phyloP scores from a whole-genome alignment of 192 early-diverging fungal genomes.

The Powellomyces hirtus region DNA sequence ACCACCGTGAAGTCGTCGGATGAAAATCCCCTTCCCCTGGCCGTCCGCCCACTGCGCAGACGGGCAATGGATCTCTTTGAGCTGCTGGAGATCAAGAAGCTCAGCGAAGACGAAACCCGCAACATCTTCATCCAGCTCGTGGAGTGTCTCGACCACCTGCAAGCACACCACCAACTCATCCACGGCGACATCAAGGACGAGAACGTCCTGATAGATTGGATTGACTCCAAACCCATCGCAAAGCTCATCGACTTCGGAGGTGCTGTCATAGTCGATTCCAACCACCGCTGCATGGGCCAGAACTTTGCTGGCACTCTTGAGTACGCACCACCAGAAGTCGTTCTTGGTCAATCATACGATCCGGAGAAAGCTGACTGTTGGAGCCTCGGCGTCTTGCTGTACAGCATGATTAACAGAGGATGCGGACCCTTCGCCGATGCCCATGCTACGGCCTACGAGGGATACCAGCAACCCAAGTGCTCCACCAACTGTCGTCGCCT shows the following conservation, averaged over 20 bases:
- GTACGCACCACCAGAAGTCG: constrained; percentile 68
- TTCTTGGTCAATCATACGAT: constrained; percentile 49
- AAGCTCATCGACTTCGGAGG: constrained; percentile 73
- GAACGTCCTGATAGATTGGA: constrained; percentile 63
- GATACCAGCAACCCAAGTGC: constrained; percentile 41
- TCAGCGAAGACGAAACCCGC: constrained; percentile 54
- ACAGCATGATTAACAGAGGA: constrained; percentile 60
- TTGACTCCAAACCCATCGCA: constrained; percentile 39
- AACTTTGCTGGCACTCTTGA: constrained; percentile 64
- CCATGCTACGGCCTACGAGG: constrained; percentile 48
- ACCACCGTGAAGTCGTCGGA: constrained; percentile 9
- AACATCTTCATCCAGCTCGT: constrained; percentile 61
- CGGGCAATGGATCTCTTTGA: constrained; percentile 68
- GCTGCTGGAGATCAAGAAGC: constrained; percentile 49
- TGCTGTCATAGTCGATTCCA: constrained; percentile 29
- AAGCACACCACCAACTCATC: constrained; percentile 47
- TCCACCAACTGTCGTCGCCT: constrained; percentile 52
- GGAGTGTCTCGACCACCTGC: constrained; percentile 46
- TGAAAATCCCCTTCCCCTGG: constrained; percentile 10
- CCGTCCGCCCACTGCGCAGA: constrained; percentile 35
- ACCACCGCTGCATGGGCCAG: not conserved
- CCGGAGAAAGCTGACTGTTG: constrained; percentile 61
- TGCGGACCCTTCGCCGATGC: constrained; percentile 57
- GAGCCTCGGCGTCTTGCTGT: constrained; percentile 69
- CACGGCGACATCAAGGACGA: constrained; percentile 71